phyloP scores from a whole-genome alignment of 2,329 filamentous ascomycete species.

The Xenoacremonium recifei region DNA sequence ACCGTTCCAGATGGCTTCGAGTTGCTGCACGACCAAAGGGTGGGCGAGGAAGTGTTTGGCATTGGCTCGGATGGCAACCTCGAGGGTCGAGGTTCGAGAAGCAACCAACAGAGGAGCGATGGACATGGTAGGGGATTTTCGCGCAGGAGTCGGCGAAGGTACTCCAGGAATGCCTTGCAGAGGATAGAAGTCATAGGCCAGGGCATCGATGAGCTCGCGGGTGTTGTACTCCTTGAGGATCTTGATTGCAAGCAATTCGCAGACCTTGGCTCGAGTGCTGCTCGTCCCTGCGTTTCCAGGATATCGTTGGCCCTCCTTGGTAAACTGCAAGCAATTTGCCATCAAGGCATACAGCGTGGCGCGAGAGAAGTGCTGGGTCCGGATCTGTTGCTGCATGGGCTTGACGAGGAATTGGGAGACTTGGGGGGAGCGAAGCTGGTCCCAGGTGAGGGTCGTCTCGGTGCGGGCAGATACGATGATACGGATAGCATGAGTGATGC shows the following conservation, averaged over 20 bases:
- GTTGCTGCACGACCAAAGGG: constrained; percentile 85
- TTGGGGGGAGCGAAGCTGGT: constrained; percentile 92
- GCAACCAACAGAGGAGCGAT: constrained; percentile 55
- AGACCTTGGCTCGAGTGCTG: constrained; percentile 81
- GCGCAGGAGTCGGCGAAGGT: constrained; percentile 34
- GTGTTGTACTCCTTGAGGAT: constrained; percentile 87
- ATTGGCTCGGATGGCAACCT: constrained; percentile 89
- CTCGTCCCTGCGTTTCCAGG: constrained; percentile 83
- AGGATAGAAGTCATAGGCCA: constrained; percentile 94
- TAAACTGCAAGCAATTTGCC: constrained; percentile 91
- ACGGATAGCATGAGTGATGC: constrained; percentile 85
- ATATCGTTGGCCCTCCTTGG: constrained; percentile 79
- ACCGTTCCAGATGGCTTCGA: constrained; percentile 97
- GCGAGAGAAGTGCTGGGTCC: constrained; percentile 76
- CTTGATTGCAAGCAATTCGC: constrained; percentile 87
- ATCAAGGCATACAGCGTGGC: constrained; percentile 87
- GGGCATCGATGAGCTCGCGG: constrained; percentile 85
- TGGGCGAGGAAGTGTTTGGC: constrained; percentile 92
- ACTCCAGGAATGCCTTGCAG: constrained; percentile 70
- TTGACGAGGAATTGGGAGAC: constrained; percentile 95
- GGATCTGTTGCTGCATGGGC: constrained; percentile 89
- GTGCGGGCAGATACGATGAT: constrained; percentile 80
- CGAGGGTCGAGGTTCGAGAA: constrained; percentile 83
- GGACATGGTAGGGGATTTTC: constrained; percentile 34
- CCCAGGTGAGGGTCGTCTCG: constrained; percentile 91